A percentile compares a stretch with the other conserved stretches of the same genome.
These are phyloP conservation scores for Colletotrichum cuscutae DNA, from an alignment of 2,329 filamentous ascomycete genomes.

Conservation along the genomic window DNA sequence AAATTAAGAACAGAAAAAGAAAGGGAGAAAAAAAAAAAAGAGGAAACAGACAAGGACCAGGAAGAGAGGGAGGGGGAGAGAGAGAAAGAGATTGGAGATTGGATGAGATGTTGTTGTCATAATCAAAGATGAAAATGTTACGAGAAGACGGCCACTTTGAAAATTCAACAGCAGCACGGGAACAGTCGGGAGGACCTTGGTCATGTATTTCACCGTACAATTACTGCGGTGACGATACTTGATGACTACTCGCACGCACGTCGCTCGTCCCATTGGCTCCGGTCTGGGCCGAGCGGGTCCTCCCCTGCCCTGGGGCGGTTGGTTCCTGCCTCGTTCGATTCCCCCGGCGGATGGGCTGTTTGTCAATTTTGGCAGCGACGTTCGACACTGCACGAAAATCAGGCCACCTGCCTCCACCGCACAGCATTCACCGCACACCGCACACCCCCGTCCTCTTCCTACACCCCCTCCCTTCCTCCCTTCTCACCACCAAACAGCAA, in stretches of 20 bases:
- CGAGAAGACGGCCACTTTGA: constrained; percentile 28
- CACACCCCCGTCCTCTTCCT: background rate
- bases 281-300: constrained; percentile 1
- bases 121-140: constrained; percentile 8
- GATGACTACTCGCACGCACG: background rate
- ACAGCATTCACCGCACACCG: constrained; percentile 2
- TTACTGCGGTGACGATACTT: background rate
- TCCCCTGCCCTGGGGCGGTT: too few species aligned
- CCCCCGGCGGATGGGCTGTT: constrained; percentile 11
- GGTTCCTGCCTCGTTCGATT: constrained; percentile 31
- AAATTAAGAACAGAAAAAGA: background rate
- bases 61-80: too few species aligned
- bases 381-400: constrained; percentile 30
- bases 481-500: too few species aligned
- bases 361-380: constrained; percentile 10
- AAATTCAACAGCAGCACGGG: constrained; percentile 19
- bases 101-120: background rate
- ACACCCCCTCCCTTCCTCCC: too few species aligned
- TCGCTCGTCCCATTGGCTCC: background rate
- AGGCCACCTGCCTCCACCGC: constrained; percentile 8
- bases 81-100: background rate
- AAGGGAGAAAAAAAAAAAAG: background rate
- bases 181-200: constrained; percentile 11
- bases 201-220: background rate
- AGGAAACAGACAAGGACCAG: too few species aligned